These are phyloP conservation scores for Elymus sibiricus DNA, from an alignment of 176 grass and related monocot species.

Conservation along the genomic window DNA sequence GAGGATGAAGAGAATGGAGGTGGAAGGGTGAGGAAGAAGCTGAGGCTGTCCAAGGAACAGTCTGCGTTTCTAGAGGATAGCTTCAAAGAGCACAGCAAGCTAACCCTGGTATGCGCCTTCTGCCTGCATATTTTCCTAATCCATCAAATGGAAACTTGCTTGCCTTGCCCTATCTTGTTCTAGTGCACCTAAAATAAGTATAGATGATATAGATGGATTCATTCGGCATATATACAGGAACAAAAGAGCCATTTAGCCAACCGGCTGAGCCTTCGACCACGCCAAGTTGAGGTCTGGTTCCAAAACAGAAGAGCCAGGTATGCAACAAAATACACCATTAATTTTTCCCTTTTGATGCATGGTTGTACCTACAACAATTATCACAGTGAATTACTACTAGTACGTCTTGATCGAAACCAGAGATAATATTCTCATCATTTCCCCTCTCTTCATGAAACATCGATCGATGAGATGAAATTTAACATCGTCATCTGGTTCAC, in stretches of 20 bases:
- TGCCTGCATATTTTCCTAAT: neutral
- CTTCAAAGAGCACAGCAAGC: constrained; percentile 76
- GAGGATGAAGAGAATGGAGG: constrained; percentile 28
- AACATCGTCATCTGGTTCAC: neutral
- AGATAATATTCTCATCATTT: neutral
- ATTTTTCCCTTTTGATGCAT: neutral
- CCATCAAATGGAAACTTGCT: neutral
- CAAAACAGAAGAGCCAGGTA: constrained; percentile 64
- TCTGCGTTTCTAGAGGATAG: constrained; percentile 74
- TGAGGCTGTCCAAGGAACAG: constrained; percentile 76
- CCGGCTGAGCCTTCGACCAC: constrained; percentile 41
- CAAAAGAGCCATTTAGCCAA: constrained; percentile 36
- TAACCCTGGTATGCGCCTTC: constrained; percentile 38
- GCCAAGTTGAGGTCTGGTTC: constrained; percentile 69
- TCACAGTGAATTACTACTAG: too few relatives aligned
- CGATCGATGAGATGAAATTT: neutral
- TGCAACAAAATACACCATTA: neutral
- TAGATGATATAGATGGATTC: neutral
- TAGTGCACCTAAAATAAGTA: neutral
- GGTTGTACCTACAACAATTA: neutral
- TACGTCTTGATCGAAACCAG: too few relatives aligned
- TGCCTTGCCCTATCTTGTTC: neutral
- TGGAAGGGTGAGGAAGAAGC: constrained; percentile 53
- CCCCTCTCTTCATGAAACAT: neutral
- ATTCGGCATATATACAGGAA: constrained; percentile 11